phyloP scores from a whole-genome alignment of 345 rosid species.

The Mangifera indica region DNA sequence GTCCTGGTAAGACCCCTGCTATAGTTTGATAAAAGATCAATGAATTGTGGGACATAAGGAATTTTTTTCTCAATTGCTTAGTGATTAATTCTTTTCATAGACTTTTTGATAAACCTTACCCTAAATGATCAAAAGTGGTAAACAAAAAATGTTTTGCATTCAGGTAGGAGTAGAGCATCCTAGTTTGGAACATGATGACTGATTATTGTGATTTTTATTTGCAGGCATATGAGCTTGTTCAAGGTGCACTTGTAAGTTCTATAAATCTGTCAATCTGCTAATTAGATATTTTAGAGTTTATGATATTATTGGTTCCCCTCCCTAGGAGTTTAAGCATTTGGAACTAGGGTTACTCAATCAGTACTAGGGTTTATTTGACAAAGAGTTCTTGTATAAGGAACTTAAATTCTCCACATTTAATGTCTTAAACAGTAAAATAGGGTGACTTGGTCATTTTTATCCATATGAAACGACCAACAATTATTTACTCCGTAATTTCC shows the following conservation, averaged over 20 bases:
- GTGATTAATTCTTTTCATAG: not conserved
- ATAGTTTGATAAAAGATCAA: not conserved
- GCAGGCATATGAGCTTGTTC: slow-evolving; percentile 93
- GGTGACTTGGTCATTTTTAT: too few species aligned
- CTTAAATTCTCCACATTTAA: too few species aligned
- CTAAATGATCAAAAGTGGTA: not conserved
- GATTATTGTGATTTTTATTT: slow-evolving; percentile 24
- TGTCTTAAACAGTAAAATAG: too few species aligned
- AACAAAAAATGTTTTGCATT: not conserved
- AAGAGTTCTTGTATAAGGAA: not conserved
- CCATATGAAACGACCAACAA: too few species aligned
- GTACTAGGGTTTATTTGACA: not conserved
- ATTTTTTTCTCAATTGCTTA: not conserved
- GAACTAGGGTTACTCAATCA: not conserved
- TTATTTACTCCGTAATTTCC: too few species aligned
- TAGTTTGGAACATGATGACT: not conserved
- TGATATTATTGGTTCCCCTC: not conserved
- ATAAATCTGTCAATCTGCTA: not conserved
- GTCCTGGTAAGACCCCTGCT: slow-evolving; percentile 45
- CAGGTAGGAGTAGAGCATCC: not conserved
- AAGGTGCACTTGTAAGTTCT: slow-evolving; percentile 77
- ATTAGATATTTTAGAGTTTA: not conserved
- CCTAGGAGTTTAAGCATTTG: not conserved
- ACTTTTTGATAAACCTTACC: not conserved
- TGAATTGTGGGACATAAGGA: not conserved